A percentile compares a stretch with the other conserved stretches of the same genome.
Conservation (phyloP, 179 eudicot genomes). For the Camellia oleifera region DNA sequence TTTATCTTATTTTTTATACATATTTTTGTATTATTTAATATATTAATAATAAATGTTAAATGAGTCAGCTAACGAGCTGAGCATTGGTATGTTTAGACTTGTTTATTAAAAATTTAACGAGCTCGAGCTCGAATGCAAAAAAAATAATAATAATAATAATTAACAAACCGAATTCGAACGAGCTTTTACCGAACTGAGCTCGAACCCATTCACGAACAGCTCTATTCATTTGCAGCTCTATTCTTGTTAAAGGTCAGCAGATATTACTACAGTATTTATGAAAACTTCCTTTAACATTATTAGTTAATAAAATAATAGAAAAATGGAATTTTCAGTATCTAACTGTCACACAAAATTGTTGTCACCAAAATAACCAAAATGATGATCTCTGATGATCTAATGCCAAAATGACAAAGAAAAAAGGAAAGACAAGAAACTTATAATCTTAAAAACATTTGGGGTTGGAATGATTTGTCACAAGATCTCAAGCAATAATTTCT, state of each 20-base stretch:
- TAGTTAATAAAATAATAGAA: neutral
- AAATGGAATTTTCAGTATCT: neutral
- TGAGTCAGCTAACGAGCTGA: no score
- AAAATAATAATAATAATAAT: no score
- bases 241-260: neutral
- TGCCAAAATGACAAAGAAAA: neutral
- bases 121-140: no score
- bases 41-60: no score
- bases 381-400: neutral
- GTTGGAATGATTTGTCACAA: neutral
- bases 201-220: no score
- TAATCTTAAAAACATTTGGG: neutral
- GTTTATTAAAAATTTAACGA: no score
- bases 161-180: no score
- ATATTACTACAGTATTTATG: neutral
- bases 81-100: no score
- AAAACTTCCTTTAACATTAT: neutral
- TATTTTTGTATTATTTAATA: no score
- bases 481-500: neutral
- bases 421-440: neutral
- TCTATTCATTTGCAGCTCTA: no score
- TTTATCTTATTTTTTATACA: no score
- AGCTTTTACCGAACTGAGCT: no score
- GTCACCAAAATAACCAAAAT: neutral
- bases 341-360: neutral